Base-by-base conservation (phyloP, 345 rosid species). In the Lenwebbia sp. region DNA sequence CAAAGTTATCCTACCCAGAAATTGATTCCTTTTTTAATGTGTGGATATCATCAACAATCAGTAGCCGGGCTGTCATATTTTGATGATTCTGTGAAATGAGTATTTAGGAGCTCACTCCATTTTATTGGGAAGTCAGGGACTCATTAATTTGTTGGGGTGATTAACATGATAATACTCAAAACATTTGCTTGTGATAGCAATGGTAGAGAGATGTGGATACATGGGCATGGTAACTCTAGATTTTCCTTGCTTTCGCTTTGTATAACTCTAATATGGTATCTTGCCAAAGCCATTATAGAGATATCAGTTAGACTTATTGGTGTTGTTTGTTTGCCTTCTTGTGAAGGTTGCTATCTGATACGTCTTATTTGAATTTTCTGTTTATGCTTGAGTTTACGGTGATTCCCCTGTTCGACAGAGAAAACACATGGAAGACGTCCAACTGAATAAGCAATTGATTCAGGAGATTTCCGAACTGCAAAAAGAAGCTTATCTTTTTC, bases 391-490 rank as follows among this genome's bases (percentile, higher is more conserved):
- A 70, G 7, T 70, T 19, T 70, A 70, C 47, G 5, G 47, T 37
- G 47, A 10, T 10, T 70, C 13, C 37, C 47, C 47, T 70, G 47
- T 54, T 83, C 87, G 33, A 51, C 94, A 97, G 99, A 91, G 89
- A 85, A 94, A 92, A 88, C 88, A 91, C 89, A 88, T 86, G 26
- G 95, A 94, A 86, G 95, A 95, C 83, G 85, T 90, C 78, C 86
- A 62, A 55, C 23, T 92, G 86, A 95, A 94, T 88, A 90, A 87
- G 53, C 89, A 87, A 89, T 85, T 96, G 86, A 89, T 84, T 89
- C 91, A 87, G 87, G 95, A 97, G 93, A 85, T 94, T 83, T 89
- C 93, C 83, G 90, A 93, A 89, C 93, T 94, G 86, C 93, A 88
- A 90, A 91, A 91, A 89, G 92, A 97, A 91, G 87, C 84, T 62